Base-by-base conservation (phyloP, 1,139 yeast genomes). In the Candida gigantensis region DNA sequence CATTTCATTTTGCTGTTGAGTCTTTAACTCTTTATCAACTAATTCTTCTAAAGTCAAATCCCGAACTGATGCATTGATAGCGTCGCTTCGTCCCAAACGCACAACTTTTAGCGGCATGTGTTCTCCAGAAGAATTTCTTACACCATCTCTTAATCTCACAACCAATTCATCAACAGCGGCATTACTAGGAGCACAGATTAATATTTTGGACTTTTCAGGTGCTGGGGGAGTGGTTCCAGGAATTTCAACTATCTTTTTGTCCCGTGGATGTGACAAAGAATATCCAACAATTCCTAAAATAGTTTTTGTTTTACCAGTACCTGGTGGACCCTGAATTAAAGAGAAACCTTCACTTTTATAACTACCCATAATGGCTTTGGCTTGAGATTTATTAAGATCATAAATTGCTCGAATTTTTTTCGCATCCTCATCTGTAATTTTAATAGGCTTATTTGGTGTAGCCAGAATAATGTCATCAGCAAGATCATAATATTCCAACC, bases 161-260 rank as follows among this genome's bases (percentile, higher is more conserved):
- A 90, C 95, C 47, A 94, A 71, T 55, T 94, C 98, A 64, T 94
- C 99, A 6, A 94, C 97, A 7, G 99, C 99, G 0, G 99, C 99
- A 65, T 94, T 94, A 58, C 97, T 88, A 3, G 99, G 99, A 1
- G 98, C 98, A 74, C 98, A 94, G 20, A 94, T 81, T 36, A 94
- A 66, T 3, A 94, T 78, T 41, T 74, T 76, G 5, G 56, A 54
- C 6, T 45, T 52, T 13, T 45, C 47, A 44, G 34, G 13, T 20
- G 38, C 34, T 3, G 43, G 18, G 5, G 43, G 36, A 6, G 31
- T 28, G 7, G 45, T 45, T 31, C 43, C 42, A 5, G 60, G 50
- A 3, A 63, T 51, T 1, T 54, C 49, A 10, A 76, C 71, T 1
- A 59, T 47, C 34, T 65, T 48, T 32, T 55, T 53, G 40, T 55